Evolutionary conservation across 306 rosid genomes (phyloP).

Genomic region (Dalbergia oliveri): DNA sequence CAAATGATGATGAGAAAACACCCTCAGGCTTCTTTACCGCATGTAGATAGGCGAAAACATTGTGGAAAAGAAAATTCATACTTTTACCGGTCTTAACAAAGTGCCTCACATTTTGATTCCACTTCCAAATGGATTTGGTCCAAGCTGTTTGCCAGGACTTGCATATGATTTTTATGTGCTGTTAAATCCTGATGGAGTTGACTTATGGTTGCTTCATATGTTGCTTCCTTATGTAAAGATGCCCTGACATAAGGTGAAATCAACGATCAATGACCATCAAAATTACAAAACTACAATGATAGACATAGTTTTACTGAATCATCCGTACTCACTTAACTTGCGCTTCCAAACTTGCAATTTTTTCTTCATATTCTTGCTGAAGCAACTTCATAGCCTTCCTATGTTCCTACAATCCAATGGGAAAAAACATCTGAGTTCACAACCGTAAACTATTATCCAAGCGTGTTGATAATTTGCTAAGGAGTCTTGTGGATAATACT

Average conservation of each 20-base stretch:
- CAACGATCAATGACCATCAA: conserved; percentile 13
- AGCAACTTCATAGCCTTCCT: conserved; percentile 58
- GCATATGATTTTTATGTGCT: conserved; percentile 65
- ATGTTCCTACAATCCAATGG: conserved; percentile 52
- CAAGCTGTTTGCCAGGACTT: conserved; percentile 64
- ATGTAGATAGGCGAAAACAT: conserved; percentile 13
- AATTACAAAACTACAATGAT: conserved; percentile 16
- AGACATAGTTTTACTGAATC: not conserved
- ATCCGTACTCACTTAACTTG: conserved; percentile 62
- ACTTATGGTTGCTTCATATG: conserved; percentile 59
- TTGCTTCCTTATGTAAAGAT: conserved; percentile 57
- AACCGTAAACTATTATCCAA: not conserved
- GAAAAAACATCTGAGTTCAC: conserved; percentile 14
- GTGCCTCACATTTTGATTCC: conserved; percentile 77
- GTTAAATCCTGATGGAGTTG: conserved; percentile 68
- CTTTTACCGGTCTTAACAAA: conserved; percentile 6
- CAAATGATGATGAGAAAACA: conserved; percentile 30
- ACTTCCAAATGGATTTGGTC: conserved; percentile 64
- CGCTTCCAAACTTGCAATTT: conserved; percentile 60
- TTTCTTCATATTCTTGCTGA: conserved; percentile 58
- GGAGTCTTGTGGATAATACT: too few relatives aligned
- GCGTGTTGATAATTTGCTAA: not conserved
- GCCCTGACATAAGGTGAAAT: conserved; percentile 50
- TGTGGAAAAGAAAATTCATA: conserved; percentile 5
- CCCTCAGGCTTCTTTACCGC: not conserved